phyloP scores from a whole-genome alignment of 83 land plant species.

The Picea mariana region DNA sequence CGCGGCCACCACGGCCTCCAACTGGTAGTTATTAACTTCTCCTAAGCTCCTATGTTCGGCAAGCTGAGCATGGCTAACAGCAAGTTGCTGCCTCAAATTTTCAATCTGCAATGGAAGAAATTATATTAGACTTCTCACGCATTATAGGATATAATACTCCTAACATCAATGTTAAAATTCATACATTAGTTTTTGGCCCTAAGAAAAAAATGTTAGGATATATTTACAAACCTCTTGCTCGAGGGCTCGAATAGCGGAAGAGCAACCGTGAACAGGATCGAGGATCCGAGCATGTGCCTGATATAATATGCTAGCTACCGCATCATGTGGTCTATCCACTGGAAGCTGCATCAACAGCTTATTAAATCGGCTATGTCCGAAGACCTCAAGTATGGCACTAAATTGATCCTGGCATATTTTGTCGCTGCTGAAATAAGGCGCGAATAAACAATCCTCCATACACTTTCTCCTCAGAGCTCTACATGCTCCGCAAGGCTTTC shows the following conservation, averaged over 20 bases:
- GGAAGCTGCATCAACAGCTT: slow-evolving; percentile 40
- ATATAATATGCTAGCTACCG: slow-evolving; percentile 50
- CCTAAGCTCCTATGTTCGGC: no score
- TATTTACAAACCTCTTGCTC: no score
- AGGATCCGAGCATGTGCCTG: slow-evolving; percentile 59
- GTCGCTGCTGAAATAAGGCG: slow-evolving; percentile 44
- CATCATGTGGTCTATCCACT: slow-evolving; percentile 28
- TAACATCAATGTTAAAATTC: no score
- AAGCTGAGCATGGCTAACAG: no score
- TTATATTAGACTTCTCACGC: no score
- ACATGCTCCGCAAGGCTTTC: slow-evolving; percentile 50
- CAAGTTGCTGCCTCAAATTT: no score
- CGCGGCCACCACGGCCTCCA: no score
- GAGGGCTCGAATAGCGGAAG: slow-evolving; percentile 23
- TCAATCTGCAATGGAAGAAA: no score
- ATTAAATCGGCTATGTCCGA: slow-evolving; percentile 46
- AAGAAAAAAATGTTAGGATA: no score
- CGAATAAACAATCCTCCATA: slow-evolving; percentile 41
- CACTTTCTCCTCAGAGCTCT: slow-evolving; percentile 43
- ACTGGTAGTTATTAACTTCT: no score
- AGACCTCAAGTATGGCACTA: slow-evolving; percentile 45
- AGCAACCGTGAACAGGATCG: slow-evolving; percentile 73
- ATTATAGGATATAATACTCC: no score
- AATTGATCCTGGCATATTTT: slow-evolving; percentile 34
- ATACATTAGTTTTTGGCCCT: no score